Evolutionary conservation across 176 grass and related monocot genomes (phyloP), one percentile per base, ranked within the genome.

Genomic region (Tillandsia fasciculata): DNA sequence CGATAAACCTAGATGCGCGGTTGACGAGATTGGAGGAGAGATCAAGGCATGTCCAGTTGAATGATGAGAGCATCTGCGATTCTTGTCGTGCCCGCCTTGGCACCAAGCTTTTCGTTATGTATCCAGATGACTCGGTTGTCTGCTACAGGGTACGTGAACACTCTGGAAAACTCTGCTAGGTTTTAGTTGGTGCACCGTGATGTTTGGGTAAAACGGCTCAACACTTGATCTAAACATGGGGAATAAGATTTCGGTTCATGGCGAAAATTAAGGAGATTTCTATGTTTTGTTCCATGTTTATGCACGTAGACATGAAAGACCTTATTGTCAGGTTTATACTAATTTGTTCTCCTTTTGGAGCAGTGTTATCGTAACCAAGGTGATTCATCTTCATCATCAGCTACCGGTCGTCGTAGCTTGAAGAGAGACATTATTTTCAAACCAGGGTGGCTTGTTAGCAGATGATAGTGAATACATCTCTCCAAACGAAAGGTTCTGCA

Each of bases 91-190:
- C 93, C 54, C 89, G 86, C 15, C 86, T 97, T 5, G 93, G 93
- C 63, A 97, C 93, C 64, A 97, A 97, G 83, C 76, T 97, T 9
- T 97, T 97, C 77, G 93, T 84, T 11, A 97, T 97, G 93, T 97
- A 92, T 74, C 93, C 93, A 72, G 79, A 97, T 14, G 88, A 97
- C 28, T 92, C 93, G 1, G 86, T 97, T 67, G 88, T 97, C 27
- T 97, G 93, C 76, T 97, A 97, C 79, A 90, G 90, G 84, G 93
- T 97, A 69, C 28, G 75, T 59, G 33, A 42, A 42, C 33, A 7
- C 33, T 42, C 33, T 42, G 33, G 33, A 42, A 42, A 42, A 78
- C 50, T 58, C 49, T 68, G 48, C 59, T 70, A 70, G 49, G 56
- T 76, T 68, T 50, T 33, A 64, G 26, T 52, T 42, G 33, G 56